Conservation (phyloP, 305 asterid genomes). For the Withania somnifera region DNA sequence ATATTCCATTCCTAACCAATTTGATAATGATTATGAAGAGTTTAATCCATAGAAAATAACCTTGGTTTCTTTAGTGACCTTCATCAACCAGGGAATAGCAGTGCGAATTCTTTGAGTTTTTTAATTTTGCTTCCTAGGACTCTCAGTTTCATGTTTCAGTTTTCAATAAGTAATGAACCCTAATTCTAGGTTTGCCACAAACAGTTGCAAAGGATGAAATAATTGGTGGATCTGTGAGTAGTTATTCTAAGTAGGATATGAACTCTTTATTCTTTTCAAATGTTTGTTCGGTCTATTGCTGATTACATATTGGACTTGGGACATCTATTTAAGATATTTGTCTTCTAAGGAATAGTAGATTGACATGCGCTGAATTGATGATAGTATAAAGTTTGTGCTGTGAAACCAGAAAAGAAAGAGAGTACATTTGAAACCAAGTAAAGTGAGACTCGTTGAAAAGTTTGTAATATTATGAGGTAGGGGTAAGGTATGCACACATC, state of each 20-base stretch:
- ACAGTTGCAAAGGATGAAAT: neutral
- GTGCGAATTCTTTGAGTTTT: neutral
- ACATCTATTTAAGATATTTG: neutral
- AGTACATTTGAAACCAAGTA: slow-evolving; percentile 1
- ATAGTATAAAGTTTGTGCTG: neutral
- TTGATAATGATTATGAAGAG: neutral
- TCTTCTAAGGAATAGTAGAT: neutral
- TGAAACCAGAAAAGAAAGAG: neutral
- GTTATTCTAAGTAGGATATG: neutral
- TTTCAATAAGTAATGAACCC: neutral
- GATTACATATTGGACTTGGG: neutral
- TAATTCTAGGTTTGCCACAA: neutral
- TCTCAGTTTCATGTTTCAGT: neutral
- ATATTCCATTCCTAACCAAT: neutral
- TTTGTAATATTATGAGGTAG: no score
- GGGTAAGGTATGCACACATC: no score
- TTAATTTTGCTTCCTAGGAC: neutral
- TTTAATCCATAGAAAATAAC: neutral
- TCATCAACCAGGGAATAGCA: neutral
- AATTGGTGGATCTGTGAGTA: neutral
- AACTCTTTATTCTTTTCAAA: neutral
- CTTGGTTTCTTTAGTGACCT: neutral
- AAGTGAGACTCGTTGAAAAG: neutral
- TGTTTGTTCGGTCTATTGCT: neutral
- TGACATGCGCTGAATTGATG: neutral